Evolutionary conservation across 148 eudicot species (phyloP), one percentile per base, ranked within the genome.

Genomic region (Rheum nobile): DNA sequence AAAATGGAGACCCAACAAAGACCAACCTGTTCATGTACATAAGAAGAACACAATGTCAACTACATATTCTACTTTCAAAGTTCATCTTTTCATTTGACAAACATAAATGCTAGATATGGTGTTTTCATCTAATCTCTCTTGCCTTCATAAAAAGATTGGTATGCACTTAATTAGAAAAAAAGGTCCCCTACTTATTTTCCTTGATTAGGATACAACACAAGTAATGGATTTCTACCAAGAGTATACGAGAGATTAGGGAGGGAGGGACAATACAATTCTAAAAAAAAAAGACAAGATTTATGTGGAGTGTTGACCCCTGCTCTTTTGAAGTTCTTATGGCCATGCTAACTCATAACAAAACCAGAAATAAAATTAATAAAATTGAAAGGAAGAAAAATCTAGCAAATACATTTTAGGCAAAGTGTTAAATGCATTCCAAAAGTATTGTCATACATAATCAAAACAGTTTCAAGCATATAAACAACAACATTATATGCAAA

Each of bases 271-370:
- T 6, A 31, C 68, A 61, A 16, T 26, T 61, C 68, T 11, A 32
- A 29, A 29, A 4, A 31, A 28, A n/a, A n/a, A 59, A 29, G 39
- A 65, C 38, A 5, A 31, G 3, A 29, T 31, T 22, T 65, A 4
- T 57, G 14, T 28, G 65, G 31, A 57, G 31, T 57, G 34, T 57
- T 57, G 67, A 57, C 34, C 67, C 34, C 31, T 57, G 67, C 12
- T 57, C 67, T 57, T 57, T 26, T 57, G 67, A 24, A 57, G 31
- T 24, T 57, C 70, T 65, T 65, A 41, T 65, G 70, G 70, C 70
- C n/a, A 65, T 6, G 11, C 41, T 32, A 65, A 32, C 41, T 65
- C 21, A 31, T 14, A 31, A 32, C 39, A 65, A 65, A 22, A 65
- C 32, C 70, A 65, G 16, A 34, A 32, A 14, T 8, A 65, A 32